Base-by-base conservation (phyloP, 257 asterid genomes). In the Perilla frutescens region DNA sequence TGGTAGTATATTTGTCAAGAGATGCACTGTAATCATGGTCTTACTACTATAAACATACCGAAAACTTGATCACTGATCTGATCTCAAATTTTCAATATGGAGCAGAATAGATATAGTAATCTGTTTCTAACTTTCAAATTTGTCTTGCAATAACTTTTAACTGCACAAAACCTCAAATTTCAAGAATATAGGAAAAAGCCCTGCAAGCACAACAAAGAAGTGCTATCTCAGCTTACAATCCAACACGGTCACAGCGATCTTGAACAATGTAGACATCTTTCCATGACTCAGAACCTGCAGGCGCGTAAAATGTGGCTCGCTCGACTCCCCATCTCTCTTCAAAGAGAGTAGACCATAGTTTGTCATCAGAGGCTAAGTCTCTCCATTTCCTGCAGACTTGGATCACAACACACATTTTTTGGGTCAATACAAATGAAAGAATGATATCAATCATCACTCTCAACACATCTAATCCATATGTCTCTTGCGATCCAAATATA, bases 341-440 rank as follows among this genome's bases (percentile, higher is more conserved):
- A 39, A 88, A 92, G 56, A 88, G 87, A 72, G 72, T 81, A 78
- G 73, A 85, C 96, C 97, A 92, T 36, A 91, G 68, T 8, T 47
- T 76, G 60, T 85, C 69, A 4, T 85, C 92, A 5, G 93, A 84
- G 7, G 88, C 91, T 63, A 90, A 57, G 50, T 66, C 79, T 76
- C 82, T 87, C 96, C 96, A 92, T 75, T 85, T 90, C 86, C 91
- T 90, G 90, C 96, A 92, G 41, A 90, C 96, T 90, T 87, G 60
- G 14, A 71, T 74, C 4, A 4, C 3, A 34, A 2, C 37, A 34
- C 37, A 34, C 37, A 34, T 4, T 34, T 34, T 34, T 43, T 13
- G 29, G 29, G 13, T 50, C 8, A 50, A 50, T 77, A 64, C 10
- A 79, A 72, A 59, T 10, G 58, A 57, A 51, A 59, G 68, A 71